Evolutionary conservation across 768 basidiomycete genomes (phyloP).

Genomic region (Collybia sp.): DNA sequence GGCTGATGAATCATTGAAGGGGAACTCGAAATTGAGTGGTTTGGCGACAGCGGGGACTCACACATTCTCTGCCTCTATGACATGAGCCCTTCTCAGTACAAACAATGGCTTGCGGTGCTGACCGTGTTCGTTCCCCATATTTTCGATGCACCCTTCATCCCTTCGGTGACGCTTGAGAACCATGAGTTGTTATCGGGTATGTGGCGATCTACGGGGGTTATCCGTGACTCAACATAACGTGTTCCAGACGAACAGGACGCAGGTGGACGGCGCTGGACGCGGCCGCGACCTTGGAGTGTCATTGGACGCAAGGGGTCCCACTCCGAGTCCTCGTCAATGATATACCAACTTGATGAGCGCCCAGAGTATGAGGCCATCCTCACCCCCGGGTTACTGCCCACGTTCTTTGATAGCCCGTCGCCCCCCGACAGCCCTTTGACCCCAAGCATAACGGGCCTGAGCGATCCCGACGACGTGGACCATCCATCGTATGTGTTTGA

Average conservation of each 20-base stretch:
- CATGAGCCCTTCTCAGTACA: slow-evolving; percentile 17
- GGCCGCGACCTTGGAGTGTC: slow-evolving; percentile 33
- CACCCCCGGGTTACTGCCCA: slow-evolving; percentile 32
- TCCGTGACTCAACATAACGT: neutral
- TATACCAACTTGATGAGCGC: slow-evolving; percentile 15
- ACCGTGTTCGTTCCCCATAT: slow-evolving; percentile 22
- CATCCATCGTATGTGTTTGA: neutral
- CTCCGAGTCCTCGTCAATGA: slow-evolving; percentile 31
- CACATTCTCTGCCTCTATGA: slow-evolving; percentile 16
- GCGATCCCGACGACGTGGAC: slow-evolving; percentile 3
- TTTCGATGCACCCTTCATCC: slow-evolving; percentile 14
- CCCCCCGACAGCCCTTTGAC: slow-evolving; percentile 8
- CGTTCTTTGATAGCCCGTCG: slow-evolving; percentile 20
- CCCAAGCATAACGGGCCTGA: neutral
- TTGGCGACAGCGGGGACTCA: slow-evolving; percentile 12
- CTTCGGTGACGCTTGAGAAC: slow-evolving; percentile 6
- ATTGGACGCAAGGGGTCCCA: slow-evolving; percentile 31
- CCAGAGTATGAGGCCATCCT: slow-evolving; percentile 21
- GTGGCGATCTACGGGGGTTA: neutral
- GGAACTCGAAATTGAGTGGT: slow-evolving; percentile 27
- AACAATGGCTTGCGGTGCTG: slow-evolving; percentile 22
- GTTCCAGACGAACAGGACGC: slow-evolving; percentile 15
- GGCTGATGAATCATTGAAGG: slow-evolving; percentile 11
- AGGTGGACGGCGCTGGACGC: slow-evolving; percentile 14
- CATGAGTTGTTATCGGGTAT: slow-evolving; percentile 14